phyloP scores from a whole-genome alignment of 75 land plant genomes.

The Cunninghamia lanceolata region DNA sequence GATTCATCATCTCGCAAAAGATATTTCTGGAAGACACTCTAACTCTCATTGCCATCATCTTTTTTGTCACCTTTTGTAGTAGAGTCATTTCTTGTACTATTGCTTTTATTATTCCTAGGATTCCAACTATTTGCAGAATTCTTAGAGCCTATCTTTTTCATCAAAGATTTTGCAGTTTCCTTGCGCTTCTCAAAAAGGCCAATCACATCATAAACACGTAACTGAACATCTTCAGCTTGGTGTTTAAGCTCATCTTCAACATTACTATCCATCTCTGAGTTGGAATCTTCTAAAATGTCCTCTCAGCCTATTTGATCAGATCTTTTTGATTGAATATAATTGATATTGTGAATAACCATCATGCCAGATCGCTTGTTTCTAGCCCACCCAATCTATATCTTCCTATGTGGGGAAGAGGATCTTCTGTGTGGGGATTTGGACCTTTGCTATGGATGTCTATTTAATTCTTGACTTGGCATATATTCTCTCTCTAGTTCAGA shows the following conservation, averaged over 20 bases:
- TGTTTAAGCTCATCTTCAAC: constrained; percentile 12
- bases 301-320: constrained; percentile 32
- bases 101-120: constrained; percentile 24
- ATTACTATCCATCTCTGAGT: constrained; percentile 39
- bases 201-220: constrained; percentile 30
- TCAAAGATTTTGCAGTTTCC: constrained; percentile 26
- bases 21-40: constrained; percentile 10
- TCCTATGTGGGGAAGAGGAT: constrained; percentile 42
- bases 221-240: constrained; percentile 18
- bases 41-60: constrained; percentile 14
- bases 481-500: constrained; percentile 24
- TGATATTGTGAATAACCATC: constrained; percentile 85
- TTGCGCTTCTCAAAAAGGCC: constrained; percentile 32
- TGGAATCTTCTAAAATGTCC: constrained; percentile 34
- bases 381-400: constrained; percentile 44
- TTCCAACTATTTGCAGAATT: constrained; percentile 16
- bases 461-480: constrained; percentile 12
- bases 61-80: constrained; percentile 35
- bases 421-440: constrained; percentile 36
- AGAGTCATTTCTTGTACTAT: constrained; percentile 12
- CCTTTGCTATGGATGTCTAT: constrained; percentile 25
- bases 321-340: constrained; percentile 65
- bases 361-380: constrained; percentile 56
- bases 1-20: constrained; percentile 2
- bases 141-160: constrained; percentile 17